Conservation (phyloP, 805 yeast genomes). For the Sugiyamaella chiloensis region DNA sequence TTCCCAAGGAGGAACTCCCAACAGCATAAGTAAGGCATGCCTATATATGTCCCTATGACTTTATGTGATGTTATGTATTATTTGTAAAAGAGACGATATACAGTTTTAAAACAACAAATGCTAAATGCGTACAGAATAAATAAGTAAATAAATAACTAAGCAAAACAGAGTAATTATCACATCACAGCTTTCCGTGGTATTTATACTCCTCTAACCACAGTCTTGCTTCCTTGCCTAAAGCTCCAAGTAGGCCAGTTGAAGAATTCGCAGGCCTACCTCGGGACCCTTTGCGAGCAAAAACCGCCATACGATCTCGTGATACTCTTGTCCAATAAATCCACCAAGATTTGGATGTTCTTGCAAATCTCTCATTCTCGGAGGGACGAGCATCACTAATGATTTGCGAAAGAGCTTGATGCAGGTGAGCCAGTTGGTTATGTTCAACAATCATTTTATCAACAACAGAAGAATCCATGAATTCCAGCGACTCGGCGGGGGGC, state of each 20-base stretch:
- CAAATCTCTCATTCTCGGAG: slow-evolving; percentile 22
- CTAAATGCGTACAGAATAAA: slow-evolving; percentile 2
- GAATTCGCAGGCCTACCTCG: slow-evolving; percentile 12
- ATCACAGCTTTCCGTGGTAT: slow-evolving; percentile 19
- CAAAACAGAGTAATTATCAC: not conserved
- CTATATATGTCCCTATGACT: too few relatives aligned
- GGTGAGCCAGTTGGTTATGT: slow-evolving; percentile 21
- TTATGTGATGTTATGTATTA: too few relatives aligned
- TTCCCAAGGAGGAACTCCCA: too few relatives aligned
- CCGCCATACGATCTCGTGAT: slow-evolving; percentile 20
- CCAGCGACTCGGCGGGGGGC: slow-evolving; percentile 17
- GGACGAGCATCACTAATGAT: slow-evolving; percentile 9
- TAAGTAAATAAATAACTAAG: slow-evolving; percentile 8
- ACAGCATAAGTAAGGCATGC: too few relatives aligned
- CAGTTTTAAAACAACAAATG: not conserved
- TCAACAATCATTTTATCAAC: slow-evolving; percentile 14
- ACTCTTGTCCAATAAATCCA: slow-evolving; percentile 30
- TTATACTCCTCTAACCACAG: slow-evolving; percentile 29
- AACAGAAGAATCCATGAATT: slow-evolving; percentile 12
- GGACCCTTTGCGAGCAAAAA: slow-evolving; percentile 27
- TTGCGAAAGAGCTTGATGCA: slow-evolving; percentile 20
- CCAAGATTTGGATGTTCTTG: slow-evolving; percentile 27
- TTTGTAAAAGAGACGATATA: slow-evolving; percentile 6
- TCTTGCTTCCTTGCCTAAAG: slow-evolving; percentile 28
- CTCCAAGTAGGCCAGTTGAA: slow-evolving; percentile 22